A percentile compares a stretch with the other conserved stretches of the same genome.
Conservation (phyloP, 805 yeast genomes). For the Starmerella vaccinii region DNA sequence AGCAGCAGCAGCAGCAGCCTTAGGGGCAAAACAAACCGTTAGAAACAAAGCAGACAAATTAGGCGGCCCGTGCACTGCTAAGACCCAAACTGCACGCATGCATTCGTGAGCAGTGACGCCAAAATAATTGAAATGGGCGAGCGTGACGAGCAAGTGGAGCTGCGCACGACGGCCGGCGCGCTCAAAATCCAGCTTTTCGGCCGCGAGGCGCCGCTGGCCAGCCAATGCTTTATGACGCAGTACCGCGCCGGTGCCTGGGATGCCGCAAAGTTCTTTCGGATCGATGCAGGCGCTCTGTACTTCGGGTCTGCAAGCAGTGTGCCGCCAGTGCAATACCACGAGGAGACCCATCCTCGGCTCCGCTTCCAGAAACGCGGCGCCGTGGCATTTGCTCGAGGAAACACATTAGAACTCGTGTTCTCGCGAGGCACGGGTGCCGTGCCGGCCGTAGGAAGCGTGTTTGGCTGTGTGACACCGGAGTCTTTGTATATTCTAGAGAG, state of each 20-base stretch:
- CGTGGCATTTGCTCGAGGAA: not conserved
- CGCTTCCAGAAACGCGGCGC: not conserved
- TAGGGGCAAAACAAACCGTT: no score
- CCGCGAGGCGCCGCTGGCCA: conserved; percentile 13
- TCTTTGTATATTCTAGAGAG: not conserved
- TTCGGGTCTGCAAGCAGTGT: not conserved
- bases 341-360: not conserved
- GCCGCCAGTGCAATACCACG: not conserved
- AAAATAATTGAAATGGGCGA: no score
- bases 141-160: not conserved
- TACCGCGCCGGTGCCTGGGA: conserved; percentile 7
- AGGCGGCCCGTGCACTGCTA: no score
- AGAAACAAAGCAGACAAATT: no score
- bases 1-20: no score
- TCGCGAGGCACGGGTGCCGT: not conserved
- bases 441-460: not conserved
- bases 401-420: not conserved
- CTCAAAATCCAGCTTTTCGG: conserved; percentile 8
- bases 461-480: not conserved
- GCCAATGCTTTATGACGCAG: conserved; percentile 11
- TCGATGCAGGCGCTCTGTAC: not conserved
- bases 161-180: not conserved
- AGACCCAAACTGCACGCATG: no score
- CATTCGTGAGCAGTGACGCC: no score
- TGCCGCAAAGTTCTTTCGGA: not conserved